These are phyloP conservation scores for Linaria vulgaris DNA, from an alignment of 257 asterid genomes.

Conservation along the genomic window DNA sequence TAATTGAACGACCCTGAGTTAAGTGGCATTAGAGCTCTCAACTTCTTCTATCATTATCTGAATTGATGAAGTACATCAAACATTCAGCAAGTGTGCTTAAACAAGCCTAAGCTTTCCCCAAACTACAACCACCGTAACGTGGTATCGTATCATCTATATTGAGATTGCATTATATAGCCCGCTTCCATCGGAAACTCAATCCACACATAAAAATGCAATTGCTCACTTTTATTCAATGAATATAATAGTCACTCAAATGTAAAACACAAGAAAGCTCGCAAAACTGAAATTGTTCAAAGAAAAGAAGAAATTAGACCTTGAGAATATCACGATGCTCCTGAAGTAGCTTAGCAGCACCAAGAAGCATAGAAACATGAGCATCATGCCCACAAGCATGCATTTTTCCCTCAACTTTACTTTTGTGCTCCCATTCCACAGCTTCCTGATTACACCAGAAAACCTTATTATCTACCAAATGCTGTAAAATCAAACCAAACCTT, in stretches of 20 bases:
- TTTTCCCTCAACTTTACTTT: conserved; percentile 64
- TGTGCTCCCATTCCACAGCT: conserved; percentile 69
- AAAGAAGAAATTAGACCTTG: conserved; percentile 39
- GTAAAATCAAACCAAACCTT: not conserved
- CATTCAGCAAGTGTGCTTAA: too few species aligned
- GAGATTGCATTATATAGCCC: too few species aligned
- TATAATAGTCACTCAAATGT: not conserved
- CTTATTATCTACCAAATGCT: not conserved
- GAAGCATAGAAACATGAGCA: conserved; percentile 75
- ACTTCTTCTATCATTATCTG: too few species aligned
- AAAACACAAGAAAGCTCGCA: not conserved
- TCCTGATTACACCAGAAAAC: conserved; percentile 42
- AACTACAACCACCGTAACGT: too few species aligned
- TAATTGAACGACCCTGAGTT: too few species aligned
- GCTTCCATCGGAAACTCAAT: not conserved
- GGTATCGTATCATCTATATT: too few species aligned
- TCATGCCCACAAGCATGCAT: conserved; percentile 89
- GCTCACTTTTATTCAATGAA: not conserved
- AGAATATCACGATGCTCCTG: conserved; percentile 39
- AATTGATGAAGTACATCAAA: too few species aligned
- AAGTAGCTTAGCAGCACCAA: conserved; percentile 75
- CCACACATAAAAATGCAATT: conserved; percentile 14
- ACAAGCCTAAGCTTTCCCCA: too few species aligned
- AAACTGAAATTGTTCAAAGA: conserved; percentile 13
- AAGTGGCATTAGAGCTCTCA: too few species aligned